Conservation (phyloP, 164 flowering plant genomes). For the Magnolia changhungtana region DNA sequence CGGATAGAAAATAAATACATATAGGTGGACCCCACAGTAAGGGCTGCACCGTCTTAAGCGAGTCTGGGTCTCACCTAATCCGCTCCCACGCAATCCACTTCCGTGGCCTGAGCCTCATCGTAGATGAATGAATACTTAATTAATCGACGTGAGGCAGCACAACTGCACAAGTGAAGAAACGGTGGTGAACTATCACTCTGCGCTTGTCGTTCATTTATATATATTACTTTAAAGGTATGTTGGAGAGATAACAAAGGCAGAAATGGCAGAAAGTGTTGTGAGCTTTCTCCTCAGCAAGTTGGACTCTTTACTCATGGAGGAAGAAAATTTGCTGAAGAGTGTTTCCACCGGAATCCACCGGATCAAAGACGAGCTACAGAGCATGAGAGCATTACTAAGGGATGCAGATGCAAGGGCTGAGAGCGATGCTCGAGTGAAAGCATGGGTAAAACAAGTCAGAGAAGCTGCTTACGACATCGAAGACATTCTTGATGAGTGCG, state of each 20-base stretch:
- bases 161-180: no score
- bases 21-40: no score
- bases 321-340: neutral
- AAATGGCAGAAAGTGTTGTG: neutral
- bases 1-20: no score
- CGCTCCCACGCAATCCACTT: no score
- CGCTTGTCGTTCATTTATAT: no score
- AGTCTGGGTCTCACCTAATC: no score
- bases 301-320: neutral
- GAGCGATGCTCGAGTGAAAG: neutral
- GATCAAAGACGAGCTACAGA: slow-evolving; percentile 5
- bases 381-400: slow-evolving; percentile 1
- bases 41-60: no score
- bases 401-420: neutral
- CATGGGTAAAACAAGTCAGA: slow-evolving; percentile 7
- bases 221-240: no score
- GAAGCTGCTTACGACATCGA: slow-evolving; percentile 5
- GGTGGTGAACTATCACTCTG: no score
- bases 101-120: no score
- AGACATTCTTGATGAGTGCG: slow-evolving; percentile 2
- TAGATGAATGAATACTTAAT: no score
- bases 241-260: neutral
- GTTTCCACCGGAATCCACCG: neutral
- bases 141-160: no score
- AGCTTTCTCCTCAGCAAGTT: neutral